Conservation (phyloP, 176 grass and related monocot genomes). For the Cenchrus purpureus region DNA sequence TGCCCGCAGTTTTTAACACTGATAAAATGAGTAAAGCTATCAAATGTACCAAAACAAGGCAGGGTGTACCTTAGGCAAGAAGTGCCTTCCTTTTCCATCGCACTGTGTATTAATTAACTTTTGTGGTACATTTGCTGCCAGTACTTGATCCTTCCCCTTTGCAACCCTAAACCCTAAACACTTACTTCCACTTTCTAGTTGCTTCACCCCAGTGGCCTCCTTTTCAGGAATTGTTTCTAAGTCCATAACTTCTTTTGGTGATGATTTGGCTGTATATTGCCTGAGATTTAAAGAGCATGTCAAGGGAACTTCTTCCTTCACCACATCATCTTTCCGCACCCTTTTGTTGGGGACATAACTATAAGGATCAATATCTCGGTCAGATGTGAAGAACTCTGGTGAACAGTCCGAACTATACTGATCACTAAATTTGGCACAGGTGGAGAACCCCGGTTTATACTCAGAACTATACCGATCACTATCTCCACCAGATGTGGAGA, state of each 20-base stretch:
- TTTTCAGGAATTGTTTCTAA: not conserved
- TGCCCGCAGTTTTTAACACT: not conserved
- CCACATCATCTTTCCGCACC: not conserved
- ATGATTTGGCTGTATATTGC: constrained; percentile 1
- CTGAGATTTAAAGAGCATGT: not conserved
- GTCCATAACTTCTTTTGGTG: constrained; percentile 9
- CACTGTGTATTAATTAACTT: not conserved
- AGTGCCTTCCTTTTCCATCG: not conserved
- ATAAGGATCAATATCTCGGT: not conserved
- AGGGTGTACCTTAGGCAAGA: constrained; percentile 24
- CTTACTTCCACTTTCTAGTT: not conserved
- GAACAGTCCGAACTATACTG: not conserved
- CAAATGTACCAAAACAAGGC: not conserved
- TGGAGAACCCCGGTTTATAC: constrained; percentile 4
- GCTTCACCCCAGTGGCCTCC: not conserved
- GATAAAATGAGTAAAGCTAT: not conserved
- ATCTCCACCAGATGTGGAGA: not conserved
- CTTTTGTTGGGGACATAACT: constrained; percentile 22
- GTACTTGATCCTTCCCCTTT: not conserved
- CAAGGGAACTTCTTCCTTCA: not conserved
- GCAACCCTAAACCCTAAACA: not conserved
- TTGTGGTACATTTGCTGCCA: not conserved
- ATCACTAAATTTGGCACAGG: not conserved
- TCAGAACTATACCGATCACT: constrained; percentile 7
- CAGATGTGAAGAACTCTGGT: not conserved